Evolutionary conservation across 1,284 basidiomycete genomes (phyloP), one percentile per base, ranked within the genome.

Genomic region (Laetiporus sulphureus): DNA sequence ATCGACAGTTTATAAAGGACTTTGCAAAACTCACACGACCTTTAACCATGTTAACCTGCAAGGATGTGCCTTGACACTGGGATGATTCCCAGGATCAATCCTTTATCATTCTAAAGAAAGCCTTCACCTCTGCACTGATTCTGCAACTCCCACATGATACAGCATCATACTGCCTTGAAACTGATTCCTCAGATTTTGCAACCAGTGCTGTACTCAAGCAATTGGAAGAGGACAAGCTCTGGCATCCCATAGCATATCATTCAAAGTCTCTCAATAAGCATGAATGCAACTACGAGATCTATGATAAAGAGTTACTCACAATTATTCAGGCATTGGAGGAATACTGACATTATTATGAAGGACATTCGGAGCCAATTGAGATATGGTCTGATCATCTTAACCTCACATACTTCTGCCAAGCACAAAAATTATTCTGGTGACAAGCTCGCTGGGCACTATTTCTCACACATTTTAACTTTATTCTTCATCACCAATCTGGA

Each of bases 331-430:
- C 46, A 12, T 33, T 51, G 25, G 40, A 52, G 16, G 65, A 65
- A 24, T 74, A 63, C 61, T 19, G 54, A 0, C 33, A 29, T 19
- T 27, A 29, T 13, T 25, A 16, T 15, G 36, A 48, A 0, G 53
- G 64, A 12, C 47, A 71, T 0, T 29, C 70, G 0, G 31, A 42
- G 0, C 50, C 41, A 0, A 60, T 72, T 29, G 35, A 42, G 0
- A 50, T 72, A 1, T 60, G 57, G 35, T 68, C 66, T 0, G 64
- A 72, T 45, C 71, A 75, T 42, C 31, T 51, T 0, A 69, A 63
- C 0, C 53, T 74, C 0, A 56, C 67, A 29, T 58, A 63, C 38
- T 68, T 72, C 33, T 3, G 51, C 1, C 49, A 47, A 0, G 67
- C 74, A 35, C 38, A 50, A 3, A 53, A 68, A 8, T 51, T 73